Conservation (phyloP, 768 basidiomycete species). For the Tricholoma sp. region DNA sequence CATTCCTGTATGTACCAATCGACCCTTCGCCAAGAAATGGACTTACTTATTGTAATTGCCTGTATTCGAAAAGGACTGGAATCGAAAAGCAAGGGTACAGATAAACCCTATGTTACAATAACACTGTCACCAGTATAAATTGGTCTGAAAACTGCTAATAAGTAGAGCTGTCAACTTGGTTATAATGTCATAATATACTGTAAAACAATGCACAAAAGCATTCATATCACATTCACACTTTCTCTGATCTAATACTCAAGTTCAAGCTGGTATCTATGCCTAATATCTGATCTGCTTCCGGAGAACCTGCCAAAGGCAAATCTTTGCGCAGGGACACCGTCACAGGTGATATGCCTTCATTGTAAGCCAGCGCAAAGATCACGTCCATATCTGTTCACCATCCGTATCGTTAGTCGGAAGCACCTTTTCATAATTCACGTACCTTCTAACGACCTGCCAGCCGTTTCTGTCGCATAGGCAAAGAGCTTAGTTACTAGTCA, state of each 20-base stretch:
- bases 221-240: background rate
- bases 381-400: slow-evolving; percentile 37
- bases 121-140: background rate
- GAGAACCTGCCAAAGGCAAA: slow-evolving; percentile 37
- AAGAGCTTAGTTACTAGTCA: background rate
- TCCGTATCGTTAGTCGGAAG: background rate
- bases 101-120: slow-evolving; percentile 1
- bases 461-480: slow-evolving; percentile 35
- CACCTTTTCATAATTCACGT: background rate
- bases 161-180: background rate
- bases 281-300: slow-evolving; percentile 39
- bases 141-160: background rate
- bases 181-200: background rate
- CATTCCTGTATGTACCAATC: slow-evolving; percentile 10
- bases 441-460: slow-evolving; percentile 54
- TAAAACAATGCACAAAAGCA: background rate
- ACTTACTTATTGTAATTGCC: slow-evolving; percentile 25
- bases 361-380: slow-evolving; percentile 40
- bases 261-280: slow-evolving; percentile 17
- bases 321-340: slow-evolving; percentile 39
- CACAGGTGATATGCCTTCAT: slow-evolving; percentile 39
- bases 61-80: slow-evolving; percentile 33
- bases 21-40: slow-evolving; percentile 7
- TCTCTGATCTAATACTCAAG: background rate
- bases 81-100: slow-evolving; percentile 32